Base-by-base conservation (phyloP, 257 asterid species). In the Lycium ferocissimum region DNA sequence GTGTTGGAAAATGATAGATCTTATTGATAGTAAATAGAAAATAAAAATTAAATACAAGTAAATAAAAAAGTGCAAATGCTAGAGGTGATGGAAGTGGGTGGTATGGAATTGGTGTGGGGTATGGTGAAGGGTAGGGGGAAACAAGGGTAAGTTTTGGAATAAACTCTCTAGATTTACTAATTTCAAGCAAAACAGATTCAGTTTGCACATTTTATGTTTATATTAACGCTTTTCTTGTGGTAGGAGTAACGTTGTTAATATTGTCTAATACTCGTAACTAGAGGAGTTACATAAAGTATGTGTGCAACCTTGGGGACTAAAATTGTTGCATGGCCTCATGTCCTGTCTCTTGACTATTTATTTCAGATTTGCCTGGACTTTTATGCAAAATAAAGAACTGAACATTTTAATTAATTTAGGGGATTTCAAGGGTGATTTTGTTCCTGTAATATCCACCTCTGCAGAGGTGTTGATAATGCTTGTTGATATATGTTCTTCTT, bases 401-500 rank as follows among this genome's bases (percentile, higher is more conserved):
- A 78, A 78, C 33, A 8, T 78, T 51, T 51, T 78, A 78, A 8
- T 33, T 78, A 18, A 53, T 53, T 53, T 53, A 33, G 47, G 63
- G 56, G 26, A 35, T 53, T 54, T 17, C 49, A 1, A 53, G 82
- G 82, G 26, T 53, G 33, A 47, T 15, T 33, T 45, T 53, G 1
- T 33, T 78, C 65, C 17, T 78, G 65, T 35, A 12, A 14, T 78
- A 78, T 78, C 65, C 82, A 53, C 9, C 26, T 78, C 49, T 53
- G 47, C 26, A 0, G 22, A 15, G 82, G 82, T 26, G 82, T 78
- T 78, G 3, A 78, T 78, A 78, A 78, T 53, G 65, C 33, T 7
- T 33, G 49, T 78, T 78, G 49, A 78, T 15, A 65, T 51, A n/a
- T 85, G 87, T 51, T 85, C 89, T 87, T 89, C 85, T 91, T 89